Conservation (phyloP, 805 yeast genomes). For the Sugiyamaella floridensis region DNA sequence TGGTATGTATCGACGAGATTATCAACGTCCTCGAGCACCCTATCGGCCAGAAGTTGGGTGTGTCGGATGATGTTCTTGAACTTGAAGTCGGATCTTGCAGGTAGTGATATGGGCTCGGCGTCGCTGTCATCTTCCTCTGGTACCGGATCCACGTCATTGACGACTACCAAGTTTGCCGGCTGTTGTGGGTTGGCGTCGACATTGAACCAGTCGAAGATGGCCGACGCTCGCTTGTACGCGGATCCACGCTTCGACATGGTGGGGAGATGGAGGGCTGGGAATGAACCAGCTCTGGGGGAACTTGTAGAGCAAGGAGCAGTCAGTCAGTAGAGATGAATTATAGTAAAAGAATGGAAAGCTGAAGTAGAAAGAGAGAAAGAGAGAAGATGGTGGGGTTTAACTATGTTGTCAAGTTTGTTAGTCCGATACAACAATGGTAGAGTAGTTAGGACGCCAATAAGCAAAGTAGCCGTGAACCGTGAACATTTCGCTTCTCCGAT, state of each 20-base stretch:
- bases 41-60: slow-evolving; percentile 4
- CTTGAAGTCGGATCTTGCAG: slow-evolving; percentile 11
- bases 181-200: neutral
- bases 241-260: neutral
- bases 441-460: no score
- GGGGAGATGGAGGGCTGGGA: no score
- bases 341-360: no score
- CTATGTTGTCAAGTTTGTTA: no score
- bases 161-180: neutral
- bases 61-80: slow-evolving; percentile 12
- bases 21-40: slow-evolving; percentile 8
- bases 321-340: no score
- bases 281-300: no score
- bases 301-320: no score
- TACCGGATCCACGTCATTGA: neutral
- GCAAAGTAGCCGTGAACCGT: no score
- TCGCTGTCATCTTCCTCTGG: neutral
- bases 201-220: slow-evolving; percentile 4
- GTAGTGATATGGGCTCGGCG: slow-evolving; percentile 7
- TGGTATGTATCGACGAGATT: slow-evolving; percentile 12
- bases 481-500: no score
- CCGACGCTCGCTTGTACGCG: slow-evolving; percentile 1
- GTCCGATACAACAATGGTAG: no score
- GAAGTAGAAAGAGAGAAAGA: no score
- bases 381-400: no score